A percentile compares a stretch with the other conserved stretches of the same genome.
These are phyloP conservation scores for Physcomitrium patens DNA, from an alignment of 225 moss, liverwort and hornwort genomes.

Conservation along the genomic window DNA sequence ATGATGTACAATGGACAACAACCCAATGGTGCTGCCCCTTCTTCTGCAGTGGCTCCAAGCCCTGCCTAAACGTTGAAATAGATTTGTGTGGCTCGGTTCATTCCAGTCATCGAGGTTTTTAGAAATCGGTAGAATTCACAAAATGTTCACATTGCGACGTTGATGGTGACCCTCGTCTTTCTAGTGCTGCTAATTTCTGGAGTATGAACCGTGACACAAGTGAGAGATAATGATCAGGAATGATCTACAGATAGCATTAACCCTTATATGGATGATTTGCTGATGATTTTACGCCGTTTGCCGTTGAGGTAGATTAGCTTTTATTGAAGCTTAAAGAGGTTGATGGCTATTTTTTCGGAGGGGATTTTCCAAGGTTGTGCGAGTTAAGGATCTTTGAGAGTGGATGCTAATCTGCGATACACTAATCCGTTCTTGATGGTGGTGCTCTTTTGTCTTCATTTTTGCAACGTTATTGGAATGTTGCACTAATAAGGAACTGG, in stretches of 20 bases:
- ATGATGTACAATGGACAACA: constrained; percentile 57
- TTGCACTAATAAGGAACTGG: too few relatives aligned
- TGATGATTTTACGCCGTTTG: constrained; percentile 18
- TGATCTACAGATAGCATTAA: constrained; percentile 7
- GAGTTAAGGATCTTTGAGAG: not conserved
- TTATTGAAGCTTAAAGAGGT: not conserved
- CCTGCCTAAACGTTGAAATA: constrained; percentile 40
- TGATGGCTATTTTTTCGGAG: not conserved
- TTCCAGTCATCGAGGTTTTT: constrained; percentile 18
- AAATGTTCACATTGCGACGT: constrained; percentile 23
- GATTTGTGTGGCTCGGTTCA: constrained; percentile 23
- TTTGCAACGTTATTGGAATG: too few relatives aligned
- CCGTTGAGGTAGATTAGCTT: constrained; percentile 1
- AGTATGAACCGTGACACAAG: constrained; percentile 14
- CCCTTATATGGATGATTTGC: constrained; percentile 5
- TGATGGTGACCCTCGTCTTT: constrained; percentile 21
- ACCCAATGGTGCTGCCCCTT: constrained; percentile 54
- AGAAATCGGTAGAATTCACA: constrained; percentile 10
- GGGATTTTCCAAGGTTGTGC: constrained; percentile 13
- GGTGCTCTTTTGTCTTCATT: too few relatives aligned
- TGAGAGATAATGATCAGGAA: constrained; percentile 19
- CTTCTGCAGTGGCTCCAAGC: constrained; percentile 53
- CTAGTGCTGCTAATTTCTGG: constrained; percentile 15
- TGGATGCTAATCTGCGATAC: not conserved
- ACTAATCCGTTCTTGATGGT: too few relatives aligned